Evolutionary conservation across 2,329 filamentous ascomycete species (phyloP).

Genomic region (Zymoseptoria tritici): DNA sequence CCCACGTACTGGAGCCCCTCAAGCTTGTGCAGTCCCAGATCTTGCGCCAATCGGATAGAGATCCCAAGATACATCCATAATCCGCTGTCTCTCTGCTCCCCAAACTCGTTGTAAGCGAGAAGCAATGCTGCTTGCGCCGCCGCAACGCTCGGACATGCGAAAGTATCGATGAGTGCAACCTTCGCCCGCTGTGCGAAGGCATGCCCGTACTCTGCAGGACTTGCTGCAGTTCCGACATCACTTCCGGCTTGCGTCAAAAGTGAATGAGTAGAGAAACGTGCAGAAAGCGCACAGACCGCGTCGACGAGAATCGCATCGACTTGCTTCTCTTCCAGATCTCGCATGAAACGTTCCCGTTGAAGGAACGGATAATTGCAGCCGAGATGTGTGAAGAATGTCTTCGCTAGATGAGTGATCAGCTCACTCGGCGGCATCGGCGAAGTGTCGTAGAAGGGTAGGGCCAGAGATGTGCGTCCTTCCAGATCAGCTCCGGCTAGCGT

Average conservation of each 20-base stretch:
- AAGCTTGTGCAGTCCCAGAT: constrained; percentile 73
- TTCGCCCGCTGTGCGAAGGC: constrained; percentile 77
- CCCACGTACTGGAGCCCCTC: constrained; percentile 61
- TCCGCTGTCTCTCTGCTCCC: constrained; percentile 78
- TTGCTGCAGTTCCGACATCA: constrained; percentile 38
- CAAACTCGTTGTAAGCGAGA: constrained; percentile 83
- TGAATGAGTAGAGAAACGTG: constrained; percentile 64
- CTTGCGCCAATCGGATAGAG: constrained; percentile 74
- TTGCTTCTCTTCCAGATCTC: constrained; percentile 70
- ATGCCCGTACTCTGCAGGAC: constrained; percentile 61
- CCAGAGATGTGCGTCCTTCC: constrained; percentile 39
- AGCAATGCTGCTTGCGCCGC: constrained; percentile 78
- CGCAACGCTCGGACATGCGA: constrained; percentile 72
- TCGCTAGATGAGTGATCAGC: constrained; percentile 67
- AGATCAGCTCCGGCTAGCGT: constrained; percentile 24
- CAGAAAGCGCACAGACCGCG: constrained; percentile 73
- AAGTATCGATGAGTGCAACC: constrained; percentile 72
- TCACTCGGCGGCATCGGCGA: constrained; percentile 64
- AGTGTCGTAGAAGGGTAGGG: constrained; percentile 66
- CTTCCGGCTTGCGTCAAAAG: constrained; percentile 38
- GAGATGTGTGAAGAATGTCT: constrained; percentile 73
- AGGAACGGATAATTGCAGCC: constrained; percentile 84
- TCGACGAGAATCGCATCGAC: constrained; percentile 81
- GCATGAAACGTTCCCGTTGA: constrained; percentile 62
- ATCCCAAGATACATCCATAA: constrained; percentile 91